Conservation (phyloP, 1,139 yeast genomes). For the Pichia sp. region DNA sequence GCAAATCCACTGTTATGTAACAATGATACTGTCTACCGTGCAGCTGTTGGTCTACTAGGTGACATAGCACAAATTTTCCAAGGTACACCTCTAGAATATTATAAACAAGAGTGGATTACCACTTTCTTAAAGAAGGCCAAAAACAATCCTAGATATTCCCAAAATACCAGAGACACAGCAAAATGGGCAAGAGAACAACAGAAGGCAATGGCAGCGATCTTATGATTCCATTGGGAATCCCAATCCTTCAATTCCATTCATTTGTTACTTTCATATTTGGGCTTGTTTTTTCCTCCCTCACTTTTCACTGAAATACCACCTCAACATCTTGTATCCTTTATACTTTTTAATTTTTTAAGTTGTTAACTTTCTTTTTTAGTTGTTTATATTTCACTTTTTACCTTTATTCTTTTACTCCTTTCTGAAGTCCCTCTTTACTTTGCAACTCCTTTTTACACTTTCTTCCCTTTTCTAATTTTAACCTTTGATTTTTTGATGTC, state of each 20-base stretch:
- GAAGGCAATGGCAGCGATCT: slow-evolving; percentile 43
- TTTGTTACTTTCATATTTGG: neutral
- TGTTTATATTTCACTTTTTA: neutral
- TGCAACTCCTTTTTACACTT: neutral
- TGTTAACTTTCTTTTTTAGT: neutral
- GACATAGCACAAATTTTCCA: slow-evolving; percentile 81
- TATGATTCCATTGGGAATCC: slow-evolving; percentile 1
- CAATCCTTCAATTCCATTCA: neutral
- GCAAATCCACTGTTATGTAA: slow-evolving; percentile 45
- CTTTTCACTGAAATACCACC: neutral
- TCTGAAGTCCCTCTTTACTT: slow-evolving; percentile 7
- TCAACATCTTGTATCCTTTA: neutral
- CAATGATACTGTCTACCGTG: slow-evolving; percentile 51
- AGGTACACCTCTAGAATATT: slow-evolving; percentile 64
- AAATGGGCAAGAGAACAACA: slow-evolving; percentile 95
- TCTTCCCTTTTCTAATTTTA: slow-evolving; percentile 1
- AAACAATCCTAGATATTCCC: slow-evolving; percentile 54
- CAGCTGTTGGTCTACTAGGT: slow-evolving; percentile 83
- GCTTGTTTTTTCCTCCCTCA: neutral
- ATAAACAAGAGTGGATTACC: slow-evolving; percentile 71
- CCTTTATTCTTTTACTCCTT: neutral
- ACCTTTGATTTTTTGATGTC: neutral
- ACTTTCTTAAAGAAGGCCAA: slow-evolving; percentile 74
- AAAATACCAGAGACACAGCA: slow-evolving; percentile 78
- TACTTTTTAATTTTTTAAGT: neutral